Evolutionary conservation across 202 grass and related monocot genomes (phyloP), one percentile per base, ranked within the genome.

Genomic region (Sporobolus alterniflorus): DNA sequence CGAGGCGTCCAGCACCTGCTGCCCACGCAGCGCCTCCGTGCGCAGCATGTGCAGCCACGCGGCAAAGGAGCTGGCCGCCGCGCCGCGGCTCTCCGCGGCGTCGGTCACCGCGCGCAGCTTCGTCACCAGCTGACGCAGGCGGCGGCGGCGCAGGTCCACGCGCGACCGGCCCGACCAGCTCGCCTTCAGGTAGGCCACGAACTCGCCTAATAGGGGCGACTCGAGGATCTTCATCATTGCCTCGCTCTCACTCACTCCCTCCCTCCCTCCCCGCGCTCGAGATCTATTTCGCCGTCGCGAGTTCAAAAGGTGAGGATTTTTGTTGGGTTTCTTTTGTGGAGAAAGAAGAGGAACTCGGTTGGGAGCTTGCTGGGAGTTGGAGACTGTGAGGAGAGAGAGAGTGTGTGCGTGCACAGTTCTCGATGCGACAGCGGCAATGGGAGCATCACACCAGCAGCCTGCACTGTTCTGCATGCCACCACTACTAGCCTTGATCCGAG

Each of bases 1-100:
- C 17, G 31, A 26, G 31, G 64, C 79, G 67, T 88, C 74, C 30
- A 83, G 86, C n/a, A 83, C 67, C 5, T 21, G 13, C 74, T 88
- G 46, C 9, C 79, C 73, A 4, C 66, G 73, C 21, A 77, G 51
- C 20, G 73, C 85, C 65, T 83, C 79, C 7, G 50, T 24, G 0
- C 80, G 67, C 11, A 88, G 80, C 67, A 73, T 10, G 59, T 59
- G 39, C 2, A 88, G 67, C 80, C 86, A 88, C 2, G 34, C 21
- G 15, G 68, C 20, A 73, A 85, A 8, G 13, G 83, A 85, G 16
- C 56, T 29, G 25, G 71, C 42, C 7, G 28, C 14, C 1, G 51
- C 29, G 11, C 10, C 43, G 22, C 44, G 56, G 44, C 9, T 34
- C 76, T 73, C 76, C 46, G 59, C 59, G n/a, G 76, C 76, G 76